Evolutionary conservation across 2,329 filamentous ascomycete genomes (phyloP), one percentile per base, ranked within the genome.

Genomic region (Curvularia verruculosa): DNA sequence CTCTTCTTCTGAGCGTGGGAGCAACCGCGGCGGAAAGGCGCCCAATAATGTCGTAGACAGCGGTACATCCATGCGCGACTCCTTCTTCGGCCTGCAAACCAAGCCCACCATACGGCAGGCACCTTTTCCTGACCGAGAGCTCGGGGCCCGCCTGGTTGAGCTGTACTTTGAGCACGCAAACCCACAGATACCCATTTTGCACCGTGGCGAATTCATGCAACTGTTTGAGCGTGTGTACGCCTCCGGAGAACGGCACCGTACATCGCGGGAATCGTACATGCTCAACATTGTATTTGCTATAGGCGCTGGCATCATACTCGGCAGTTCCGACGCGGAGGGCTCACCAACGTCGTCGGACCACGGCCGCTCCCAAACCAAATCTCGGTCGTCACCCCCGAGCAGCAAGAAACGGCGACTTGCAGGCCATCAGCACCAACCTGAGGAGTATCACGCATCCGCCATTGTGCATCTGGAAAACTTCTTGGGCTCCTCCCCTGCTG

Each of bases 271-370:
- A 76, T 83, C 95, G n/a, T 98, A 97, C 77, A 86, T 96, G 79
- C 82, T 98, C 61, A 97, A 97, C 76, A 97, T 98, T 78, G 93
- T 98, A 23, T 98, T 96, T 78, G 94, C 94, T 13, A 97, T 98
- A 68, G 95, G 95, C 6, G 90, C 91, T 18, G 94, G 92, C 18
- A 96, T 97, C 67, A 96, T 97, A 63, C 87, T 96, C 65, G 90
- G 80, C 54, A 77, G 76, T 46, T 76, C 78, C 7, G 76, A 78
- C 45, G 66, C 73, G 37, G 65, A 65, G 49, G 72, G 67, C 39
- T 70, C 71, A n/a, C 71, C 72, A 28, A 55, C 63, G 8, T 70
- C 69, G n/a, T 70, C 69, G n/a, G 71, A 75, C 41, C 55, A 55
- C 26, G 61, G 64, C n/a, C 66, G 61, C 28, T 70, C 73, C 29